A percentile compares a stretch with the other conserved stretches of the same genome.
phyloP scores from a whole-genome alignment of 768 basidiomycete species.

The Boletellus ananiceps region DNA sequence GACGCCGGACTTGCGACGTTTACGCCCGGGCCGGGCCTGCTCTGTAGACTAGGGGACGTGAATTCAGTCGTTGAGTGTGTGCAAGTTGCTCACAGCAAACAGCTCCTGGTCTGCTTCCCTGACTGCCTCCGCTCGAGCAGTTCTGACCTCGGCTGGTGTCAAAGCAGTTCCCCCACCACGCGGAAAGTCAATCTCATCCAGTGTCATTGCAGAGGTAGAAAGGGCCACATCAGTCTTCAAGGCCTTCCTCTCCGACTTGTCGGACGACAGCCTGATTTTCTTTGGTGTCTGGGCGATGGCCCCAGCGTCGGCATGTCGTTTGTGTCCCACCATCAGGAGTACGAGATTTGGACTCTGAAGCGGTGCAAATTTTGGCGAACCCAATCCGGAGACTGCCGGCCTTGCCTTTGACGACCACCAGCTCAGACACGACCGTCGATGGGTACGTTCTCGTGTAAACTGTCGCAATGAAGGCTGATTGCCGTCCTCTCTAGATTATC shows the following conservation, averaged over 20 bases:
- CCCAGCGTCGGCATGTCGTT: slow-evolving; percentile 58
- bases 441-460: slow-evolving; percentile 24
- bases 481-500: slow-evolving; percentile 48
- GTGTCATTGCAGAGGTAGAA: slow-evolving; percentile 36
- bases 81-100: slow-evolving; percentile 48
- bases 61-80: not conserved
- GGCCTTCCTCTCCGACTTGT: slow-evolving; percentile 24
- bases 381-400: slow-evolving; percentile 13
- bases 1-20: slow-evolving; percentile 47
- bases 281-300: slow-evolving; percentile 49
- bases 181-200: slow-evolving; percentile 88
- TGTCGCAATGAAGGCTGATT: slow-evolving; percentile 3
- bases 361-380: slow-evolving; percentile 14
- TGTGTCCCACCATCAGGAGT: slow-evolving; percentile 44
- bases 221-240: slow-evolving; percentile 27
- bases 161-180: slow-evolving; percentile 89
- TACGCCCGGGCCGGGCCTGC: slow-evolving; percentile 36
- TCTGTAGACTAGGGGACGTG: slow-evolving; percentile 38
- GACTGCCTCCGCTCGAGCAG: slow-evolving; percentile 75
- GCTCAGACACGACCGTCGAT: slow-evolving; percentile 14
- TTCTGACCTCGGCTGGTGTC: slow-evolving; percentile 86
- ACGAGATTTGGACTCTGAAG: not conserved
- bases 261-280: slow-evolving; percentile 48
- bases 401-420: not conserved
- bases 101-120: slow-evolving; percentile 82